A percentile compares a stretch with the other conserved stretches of the same genome.
Conservation (phyloP, 2,329 filamentous ascomycete species). For the Cladophialophora immunda region DNA sequence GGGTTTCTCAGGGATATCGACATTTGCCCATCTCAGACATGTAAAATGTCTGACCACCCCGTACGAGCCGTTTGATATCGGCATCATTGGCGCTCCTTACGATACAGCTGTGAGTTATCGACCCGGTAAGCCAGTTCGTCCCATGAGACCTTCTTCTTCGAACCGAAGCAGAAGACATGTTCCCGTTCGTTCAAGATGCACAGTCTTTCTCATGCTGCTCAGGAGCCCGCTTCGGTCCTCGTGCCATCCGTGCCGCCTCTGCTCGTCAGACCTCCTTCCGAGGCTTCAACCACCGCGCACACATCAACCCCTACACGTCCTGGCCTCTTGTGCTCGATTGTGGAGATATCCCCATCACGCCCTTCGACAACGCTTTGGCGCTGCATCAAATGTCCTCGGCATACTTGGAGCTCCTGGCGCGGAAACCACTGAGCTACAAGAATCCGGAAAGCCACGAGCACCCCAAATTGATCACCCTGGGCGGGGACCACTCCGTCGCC, state of each 20-base stretch:
- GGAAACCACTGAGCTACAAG: slow-evolving; percentile 48
- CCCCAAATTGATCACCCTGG: slow-evolving; percentile 71
- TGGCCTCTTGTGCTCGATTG: slow-evolving; percentile 87
- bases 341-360: slow-evolving; percentile 86
- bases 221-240: slow-evolving; percentile 82
- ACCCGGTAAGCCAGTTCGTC: slow-evolving; percentile 59
- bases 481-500: slow-evolving; percentile 76
- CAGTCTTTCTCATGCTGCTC: slow-evolving; percentile 11
- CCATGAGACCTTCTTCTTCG: neutral
- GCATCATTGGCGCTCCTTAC: slow-evolving; percentile 75
- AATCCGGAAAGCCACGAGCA: slow-evolving; percentile 42
- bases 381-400: slow-evolving; percentile 84
- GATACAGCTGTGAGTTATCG: slow-evolving; percentile 77
- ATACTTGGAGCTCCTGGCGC: slow-evolving; percentile 72
- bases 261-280: slow-evolving; percentile 80
- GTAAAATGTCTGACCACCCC: slow-evolving; percentile 75
- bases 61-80: slow-evolving; percentile 72
- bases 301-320: slow-evolving; percentile 81
- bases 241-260: slow-evolving; percentile 85
- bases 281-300: slow-evolving; percentile 82
- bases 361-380: slow-evolving; percentile 85
- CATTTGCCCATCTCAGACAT: slow-evolving; percentile 76
- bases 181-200: neutral
- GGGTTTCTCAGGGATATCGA: slow-evolving; percentile 77
- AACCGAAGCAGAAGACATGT: neutral